Percentiles rank a stretch among this genome's conserved stretches.
phyloP scores from a whole-genome alignment of 2,329 filamentous ascomycete genomes.

The Neocucurbitaria cava region DNA sequence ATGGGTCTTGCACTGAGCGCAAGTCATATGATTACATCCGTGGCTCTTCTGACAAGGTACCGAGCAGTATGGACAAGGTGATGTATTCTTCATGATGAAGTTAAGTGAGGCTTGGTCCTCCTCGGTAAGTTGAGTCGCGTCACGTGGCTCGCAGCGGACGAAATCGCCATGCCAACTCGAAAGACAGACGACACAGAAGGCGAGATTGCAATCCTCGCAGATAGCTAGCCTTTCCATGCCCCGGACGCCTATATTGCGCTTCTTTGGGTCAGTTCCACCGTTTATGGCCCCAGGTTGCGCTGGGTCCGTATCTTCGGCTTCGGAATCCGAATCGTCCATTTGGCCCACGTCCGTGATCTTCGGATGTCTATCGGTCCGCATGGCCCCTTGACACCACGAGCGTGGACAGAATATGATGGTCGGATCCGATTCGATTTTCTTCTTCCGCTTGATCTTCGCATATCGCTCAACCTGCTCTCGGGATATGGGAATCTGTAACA shows the following conservation, averaged over 20 bases:
- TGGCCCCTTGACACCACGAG: constrained; percentile 89
- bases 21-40: constrained; percentile 97
- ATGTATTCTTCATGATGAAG: constrained; percentile 82
- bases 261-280: constrained; percentile 22
- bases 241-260: constrained; percentile 49
- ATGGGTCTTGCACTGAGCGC: constrained; percentile 85
- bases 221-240: constrained; percentile 75
- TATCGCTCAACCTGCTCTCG: constrained; percentile 82
- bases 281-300: constrained; percentile 4
- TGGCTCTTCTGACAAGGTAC: constrained; percentile 87
- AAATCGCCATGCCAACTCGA: constrained; percentile 95
- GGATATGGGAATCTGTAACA: constrained; percentile 61
- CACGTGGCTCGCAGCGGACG: constrained; percentile 71
- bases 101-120: constrained; percentile 88
- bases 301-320: constrained; percentile 37
- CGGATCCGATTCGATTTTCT: constrained; percentile 88
- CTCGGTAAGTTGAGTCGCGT: constrained; percentile 73
- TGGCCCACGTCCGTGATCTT: constrained; percentile 52
- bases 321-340: constrained; percentile 50
- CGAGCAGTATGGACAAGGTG: constrained; percentile 86
- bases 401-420: constrained; percentile 92
- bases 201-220: constrained; percentile 76
- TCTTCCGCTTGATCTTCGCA: constrained; percentile 89
- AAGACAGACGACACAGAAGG: constrained; percentile 80
- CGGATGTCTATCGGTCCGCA: constrained; percentile 63